Evolutionary conservation across 345 rosid genomes (phyloP).

Genomic region (Eucalyptus globulus): DNA sequence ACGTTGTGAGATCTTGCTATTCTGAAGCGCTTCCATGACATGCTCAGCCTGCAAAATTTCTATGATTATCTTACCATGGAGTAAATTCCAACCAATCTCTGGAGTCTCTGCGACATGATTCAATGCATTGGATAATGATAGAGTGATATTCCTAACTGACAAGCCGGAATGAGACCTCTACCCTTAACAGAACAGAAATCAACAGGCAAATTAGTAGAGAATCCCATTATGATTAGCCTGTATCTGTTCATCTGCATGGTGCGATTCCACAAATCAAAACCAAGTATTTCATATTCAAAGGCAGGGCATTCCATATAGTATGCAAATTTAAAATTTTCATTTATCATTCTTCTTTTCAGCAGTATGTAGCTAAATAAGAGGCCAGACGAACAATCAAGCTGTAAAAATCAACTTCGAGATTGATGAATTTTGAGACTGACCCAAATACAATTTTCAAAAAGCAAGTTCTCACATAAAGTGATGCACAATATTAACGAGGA

Average conservation of each 20-base stretch:
- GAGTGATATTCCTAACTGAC: background rate
- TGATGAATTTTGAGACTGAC: background rate
- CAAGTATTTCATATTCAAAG: background rate
- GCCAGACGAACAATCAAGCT: background rate
- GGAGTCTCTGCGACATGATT: background rate
- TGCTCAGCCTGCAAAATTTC: conserved; percentile 33
- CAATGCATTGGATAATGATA: conserved; percentile 17
- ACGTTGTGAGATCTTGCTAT: conserved; percentile 35
- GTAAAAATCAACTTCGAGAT: background rate
- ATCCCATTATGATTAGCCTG: background rate
- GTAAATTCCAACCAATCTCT: conserved; percentile 13
- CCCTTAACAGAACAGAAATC: background rate
- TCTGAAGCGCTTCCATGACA: conserved; percentile 21
- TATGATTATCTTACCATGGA: background rate
- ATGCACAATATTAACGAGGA: background rate
- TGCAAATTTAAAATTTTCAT: background rate
- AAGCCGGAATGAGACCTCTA: background rate
- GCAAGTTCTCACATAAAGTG: background rate
- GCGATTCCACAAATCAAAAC: background rate
- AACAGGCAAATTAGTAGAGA: background rate
- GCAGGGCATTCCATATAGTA: background rate
- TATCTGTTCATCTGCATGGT: background rate
- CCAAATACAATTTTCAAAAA: background rate
- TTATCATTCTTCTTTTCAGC: background rate
- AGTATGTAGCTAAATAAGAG: background rate